Base-by-base conservation (phyloP, 2,329 filamentous ascomycete species). In the Fusarium sp. region DNA sequence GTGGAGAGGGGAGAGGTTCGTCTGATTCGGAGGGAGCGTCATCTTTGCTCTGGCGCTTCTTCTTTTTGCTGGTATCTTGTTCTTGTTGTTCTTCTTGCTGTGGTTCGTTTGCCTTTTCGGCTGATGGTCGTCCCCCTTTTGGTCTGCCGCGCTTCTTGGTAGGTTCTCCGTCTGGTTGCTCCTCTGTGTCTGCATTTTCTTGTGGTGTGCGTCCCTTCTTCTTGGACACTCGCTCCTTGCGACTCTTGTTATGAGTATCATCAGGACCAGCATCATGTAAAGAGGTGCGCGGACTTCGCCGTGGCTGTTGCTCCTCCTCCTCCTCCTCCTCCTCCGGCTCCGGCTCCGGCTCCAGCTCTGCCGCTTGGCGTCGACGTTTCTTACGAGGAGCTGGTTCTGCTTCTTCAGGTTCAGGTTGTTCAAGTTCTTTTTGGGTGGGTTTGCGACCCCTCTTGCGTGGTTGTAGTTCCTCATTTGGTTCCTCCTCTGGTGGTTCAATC, bases 1-100 rank as follows among this genome's bases (percentile, higher is more conserved):
- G 53, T 3, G 75, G 73, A 3, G 76, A 74, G 12, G 70, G 61
- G 5, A 69, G 64, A 7, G 64, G 31, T 26, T 54, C 53, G 19
- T 67, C 45, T 1, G 66, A 61, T 44, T 66, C 57, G 4, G 69
- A 57, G 28, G 71, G 56, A 3, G 55, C 60, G 9, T 64, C 51
- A 4, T 58, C 55, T 53, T 64, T 60, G 34, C 40, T 54, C 2
- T 53, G 71, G 39, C 36, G 70, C 12, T 65, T 56, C 22, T 48
- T 57, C 44, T 35, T 53, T 46, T 8, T 58, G 39, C 19, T 51
- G 24, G 22, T 53, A 54, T 45, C 58, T 39, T 7, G 25, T n/a
- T 45, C 58, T 39, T 7, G 25, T n/a, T 38, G 36, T 32, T 25
- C 38, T n/a, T 53, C 25, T 7, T 35, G 39, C 8, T 34, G 32